These are phyloP conservation scores for Penicillium cinerascens DNA, from an alignment of 495 filamentous ascomycete genomes.

Conservation along the genomic window DNA sequence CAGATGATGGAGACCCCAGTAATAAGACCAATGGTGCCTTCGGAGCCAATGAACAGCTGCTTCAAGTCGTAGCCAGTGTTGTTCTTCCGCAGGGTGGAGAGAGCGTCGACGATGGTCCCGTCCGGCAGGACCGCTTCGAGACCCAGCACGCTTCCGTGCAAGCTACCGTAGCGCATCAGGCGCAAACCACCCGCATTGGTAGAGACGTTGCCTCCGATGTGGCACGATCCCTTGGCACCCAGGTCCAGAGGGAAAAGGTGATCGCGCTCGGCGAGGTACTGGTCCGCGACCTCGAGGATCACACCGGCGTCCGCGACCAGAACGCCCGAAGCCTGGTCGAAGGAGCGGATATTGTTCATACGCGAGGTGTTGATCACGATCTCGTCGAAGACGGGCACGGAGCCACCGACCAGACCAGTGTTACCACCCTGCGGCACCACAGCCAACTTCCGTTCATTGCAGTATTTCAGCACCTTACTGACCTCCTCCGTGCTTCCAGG, in stretches of 20 bases:
- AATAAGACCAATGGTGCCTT: slow-evolving; percentile 92
- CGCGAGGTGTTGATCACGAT: slow-evolving; percentile 85
- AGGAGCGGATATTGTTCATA: slow-evolving; percentile 87
- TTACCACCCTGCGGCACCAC: slow-evolving; percentile 99
- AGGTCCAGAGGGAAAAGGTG: slow-evolving; percentile 94
- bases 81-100: slow-evolving; percentile 88
- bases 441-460: slow-evolving; percentile 84
- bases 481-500: slow-evolving; percentile 78
- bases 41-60: slow-evolving; percentile 92
- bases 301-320: slow-evolving; percentile 87
- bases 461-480: slow-evolving; percentile 85
- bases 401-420: slow-evolving; percentile 90
- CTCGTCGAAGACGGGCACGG: slow-evolving; percentile 95
- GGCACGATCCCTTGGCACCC: slow-evolving; percentile 95
- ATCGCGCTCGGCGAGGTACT: slow-evolving; percentile 69
- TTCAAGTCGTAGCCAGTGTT: slow-evolving; percentile 98
- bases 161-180: slow-evolving; percentile 84
- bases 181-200: slow-evolving; percentile 93
- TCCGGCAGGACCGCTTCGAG: slow-evolving; percentile 91
- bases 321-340: slow-evolving; percentile 88
- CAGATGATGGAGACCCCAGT: slow-evolving; percentile 87
- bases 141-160: slow-evolving; percentile 89
- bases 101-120: slow-evolving; percentile 84
- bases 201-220: slow-evolving; percentile 96
- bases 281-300: slow-evolving; percentile 84